Evolutionary conservation across 2,329 filamentous ascomycete species (phyloP), one percentile per base, ranked within the genome.

Genomic region (Colletotrichum lini): DNA sequence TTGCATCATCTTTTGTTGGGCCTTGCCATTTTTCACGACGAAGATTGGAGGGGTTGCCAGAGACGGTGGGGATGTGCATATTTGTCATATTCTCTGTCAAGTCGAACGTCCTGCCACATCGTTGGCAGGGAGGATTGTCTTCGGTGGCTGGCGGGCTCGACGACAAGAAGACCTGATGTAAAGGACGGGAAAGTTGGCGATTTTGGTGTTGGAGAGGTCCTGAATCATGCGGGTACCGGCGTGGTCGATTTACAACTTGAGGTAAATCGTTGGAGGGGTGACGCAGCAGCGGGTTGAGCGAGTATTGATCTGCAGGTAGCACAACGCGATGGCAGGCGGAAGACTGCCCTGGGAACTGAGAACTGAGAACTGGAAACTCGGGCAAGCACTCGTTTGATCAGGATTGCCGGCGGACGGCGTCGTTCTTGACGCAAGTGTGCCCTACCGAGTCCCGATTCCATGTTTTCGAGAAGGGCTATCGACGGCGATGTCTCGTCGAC

Each of bases 21-120:
- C 15, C 26, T 38, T 47, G 23, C 35, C 52, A 16, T 65, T 50
- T 53, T 38, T 61, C 30, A n/a, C 10, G 30, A 42, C 16, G 40
- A 18, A 52, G 42, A 52, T 65, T 69, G 60, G 66, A 68, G 35
- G 40, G 60, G 45, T 23, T 65, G 45, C n/a, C 40, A 35, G 40
- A 50, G 23, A 26, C 15, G n/a, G 52, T 65, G 60, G 60, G 38
- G 38, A 65, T 52, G 60, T 44, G 53, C 45, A 53, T 23, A 50
- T 30, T 35, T 69, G 53, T 69, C 52, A 69, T 53, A 57, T 69
- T 69, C 53, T 47, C 59, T 50, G 21, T 42, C 44, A 23, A 35
- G 30, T 50, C 35, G 13, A n/a, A 35, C 53, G 38, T 57, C 54
- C 44, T 57, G 44, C 58, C 60, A 69, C 44, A 52, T 53, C 50